A percentile compares a stretch with the other conserved stretches of the same genome.
Conservation (phyloP, 108 stramenopile species). For the Cyclotella baltica region DNA sequence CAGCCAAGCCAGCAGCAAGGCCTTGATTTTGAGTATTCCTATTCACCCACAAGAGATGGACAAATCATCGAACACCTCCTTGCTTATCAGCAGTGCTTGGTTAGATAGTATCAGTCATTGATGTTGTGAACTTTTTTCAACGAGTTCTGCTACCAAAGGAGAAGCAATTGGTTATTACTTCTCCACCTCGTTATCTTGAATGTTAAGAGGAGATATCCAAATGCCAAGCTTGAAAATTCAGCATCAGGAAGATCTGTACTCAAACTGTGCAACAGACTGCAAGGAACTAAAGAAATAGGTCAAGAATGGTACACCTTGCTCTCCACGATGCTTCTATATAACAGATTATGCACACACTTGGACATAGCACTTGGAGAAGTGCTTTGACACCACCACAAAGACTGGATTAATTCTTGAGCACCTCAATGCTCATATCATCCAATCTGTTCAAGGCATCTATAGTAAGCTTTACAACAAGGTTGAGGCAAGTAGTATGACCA, state of each 20-base stretch:
- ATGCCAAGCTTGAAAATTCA: neutral
- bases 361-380: too few species aligned
- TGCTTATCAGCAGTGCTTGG: neutral
- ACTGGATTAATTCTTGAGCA: neutral
- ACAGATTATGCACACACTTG: neutral
- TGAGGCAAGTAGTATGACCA: too few species aligned
- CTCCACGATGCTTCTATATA: neutral
- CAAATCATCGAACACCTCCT: neutral
- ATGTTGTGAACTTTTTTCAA: constrained; percentile 23
- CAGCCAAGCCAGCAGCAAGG: constrained; percentile 15
- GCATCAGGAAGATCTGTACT: neutral
- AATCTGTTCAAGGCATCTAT: constrained; percentile 1
- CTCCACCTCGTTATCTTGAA: constrained; percentile 4
- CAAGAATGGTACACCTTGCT: constrained; percentile 19
- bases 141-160: neutral
- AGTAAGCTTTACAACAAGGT: neutral
- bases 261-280: constrained; percentile 4
- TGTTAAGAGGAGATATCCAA: constrained; percentile 2
- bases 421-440: constrained; percentile 12
- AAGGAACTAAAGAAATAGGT: constrained; percentile 22
- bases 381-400: constrained; percentile 6
- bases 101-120: neutral
- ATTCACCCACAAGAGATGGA: constrained; percentile 13
- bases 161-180: neutral
- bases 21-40: constrained; percentile 17